Evolutionary conservation across 768 basidiomycete genomes (phyloP), one percentile per base, ranked within the genome.

Genomic region (Rhizopogon rudus): DNA sequence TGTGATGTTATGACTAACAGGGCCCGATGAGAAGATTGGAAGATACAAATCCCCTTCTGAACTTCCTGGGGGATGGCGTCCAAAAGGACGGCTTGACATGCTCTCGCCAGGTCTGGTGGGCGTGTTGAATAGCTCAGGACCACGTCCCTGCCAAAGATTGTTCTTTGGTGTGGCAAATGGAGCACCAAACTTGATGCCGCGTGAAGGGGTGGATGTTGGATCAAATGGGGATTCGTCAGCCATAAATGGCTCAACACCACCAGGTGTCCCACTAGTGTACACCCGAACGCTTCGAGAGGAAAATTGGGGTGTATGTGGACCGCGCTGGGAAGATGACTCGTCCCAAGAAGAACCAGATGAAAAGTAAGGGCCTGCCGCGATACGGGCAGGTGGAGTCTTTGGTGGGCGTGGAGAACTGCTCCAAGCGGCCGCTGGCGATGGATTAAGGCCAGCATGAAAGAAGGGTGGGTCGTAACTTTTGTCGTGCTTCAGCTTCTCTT

Each of bases 191-290:
- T 75, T 82, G 61, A 89, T 83, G 4, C 88, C 87, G 43, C 89
- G 75, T n/a, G 89, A 91, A 3, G 89, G 89, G 8, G 89, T 91
- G 17, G 87, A 86, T 25, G 84, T 83, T 5, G 88, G 88, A 66
- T 92, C 88, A 63, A 90, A 92, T 1, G 83, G 80, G 5, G 77
- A 73, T 41, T 82, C 82, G 16, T 85, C 82, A 20, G 69, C 68
- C 4, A 54, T 37, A 46, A 59, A 68, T 16, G 57, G 46, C 40
- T 77, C 76, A 46, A 70, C 65, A 31, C 71, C 63, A 35, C 73
- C 62, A 20, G 78, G 76, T 7, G 75, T 75, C 46, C 35, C 35
- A 28, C 56, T 53, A 1, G 67, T 65, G 60, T 78, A 76, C 46
- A 78, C 67, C 33, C 71, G 73, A 33, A 71, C 71, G 53, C 68